Evolutionary conservation across 257 asterid genomes (phyloP), one percentile per base, ranked within the genome.

Genomic region (Solanum bulbocastanum): DNA sequence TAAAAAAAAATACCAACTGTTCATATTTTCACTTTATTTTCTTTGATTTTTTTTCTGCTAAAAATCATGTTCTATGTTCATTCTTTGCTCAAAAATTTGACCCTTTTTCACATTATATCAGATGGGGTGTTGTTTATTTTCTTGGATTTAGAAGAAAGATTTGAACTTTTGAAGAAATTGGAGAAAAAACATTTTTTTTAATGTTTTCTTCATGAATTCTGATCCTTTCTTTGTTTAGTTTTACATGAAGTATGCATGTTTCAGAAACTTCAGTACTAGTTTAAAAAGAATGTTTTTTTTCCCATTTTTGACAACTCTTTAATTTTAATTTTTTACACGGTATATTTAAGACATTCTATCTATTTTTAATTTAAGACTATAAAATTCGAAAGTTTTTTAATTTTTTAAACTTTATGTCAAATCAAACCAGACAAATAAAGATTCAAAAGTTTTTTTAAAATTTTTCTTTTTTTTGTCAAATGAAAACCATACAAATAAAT

Each of bases 311-410:
- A 10, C 32, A 62, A n/a, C 0, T 4, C 6, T 62, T 62, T 10
- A 62, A 10, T n/a, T n/a, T 62, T n/a, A 62, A 62, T 62, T n/a
- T 62, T 62, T n/a, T 0, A 60, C 4, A 3, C 44, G 1, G 4
- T 40, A 46, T 46, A 0, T 10, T n/a, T 60, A 2, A 60, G 8
- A 62, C 3, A 62, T 62, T n/a, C 3, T n/a, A 5, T 1, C 1
- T 11, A 11, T 60, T 1, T 65, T 65, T n/a, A 65, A 8, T 65
- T 65, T 5, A 23, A 4, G 0, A 10, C 8, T 65, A 4, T 0
- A 1, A 0, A 0, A 62, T 62, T 62, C 1, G 0, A 0, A 60
- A 60, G 13, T 60, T 22, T 58, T 8, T 58, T 8, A 1, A 15
- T 10, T 10, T 23, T 4, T 60, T 3, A 8, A 22, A 58, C 0